These are phyloP conservation scores for Sugiyamaella xylanicola DNA, from an alignment of 1,139 yeast genomes.

Conservation along the genomic window DNA sequence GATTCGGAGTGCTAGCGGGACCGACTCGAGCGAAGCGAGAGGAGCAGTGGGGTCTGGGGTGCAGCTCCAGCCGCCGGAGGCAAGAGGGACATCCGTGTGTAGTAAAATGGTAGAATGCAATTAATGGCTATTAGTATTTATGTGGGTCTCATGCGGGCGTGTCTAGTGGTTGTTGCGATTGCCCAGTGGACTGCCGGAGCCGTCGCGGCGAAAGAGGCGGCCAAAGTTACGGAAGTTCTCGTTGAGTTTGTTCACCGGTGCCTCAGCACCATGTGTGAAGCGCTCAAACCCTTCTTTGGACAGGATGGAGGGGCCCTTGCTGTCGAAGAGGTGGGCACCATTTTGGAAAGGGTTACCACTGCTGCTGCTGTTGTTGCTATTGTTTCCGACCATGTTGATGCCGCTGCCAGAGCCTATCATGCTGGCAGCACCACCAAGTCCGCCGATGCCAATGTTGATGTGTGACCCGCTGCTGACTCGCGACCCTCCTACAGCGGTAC, in stretches of 20 bases:
- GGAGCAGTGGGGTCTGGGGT: not conserved
- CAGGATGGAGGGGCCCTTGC: conserved; percentile 29
- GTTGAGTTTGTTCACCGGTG: conserved; percentile 55
- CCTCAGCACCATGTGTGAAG: conserved; percentile 53
- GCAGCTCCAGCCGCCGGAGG: not conserved
- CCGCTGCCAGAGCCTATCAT: conserved; percentile 13
- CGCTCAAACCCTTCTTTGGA: conserved; percentile 60
- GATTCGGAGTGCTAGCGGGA: not conserved
- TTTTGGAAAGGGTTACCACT: conserved; percentile 14
- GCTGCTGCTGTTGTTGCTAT: not conserved
- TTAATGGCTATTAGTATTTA: conserved; percentile 10
- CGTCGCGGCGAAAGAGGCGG: conserved; percentile 57
- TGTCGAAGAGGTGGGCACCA: conserved; percentile 20
- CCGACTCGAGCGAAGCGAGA: not conserved
- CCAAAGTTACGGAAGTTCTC: conserved; percentile 62
- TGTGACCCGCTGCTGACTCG: conserved; percentile 15
- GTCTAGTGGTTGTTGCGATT: conserved; percentile 18
- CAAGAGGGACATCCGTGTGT: not conserved
- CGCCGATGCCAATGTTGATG: conserved; percentile 16
- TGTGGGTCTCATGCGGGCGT: not conserved
- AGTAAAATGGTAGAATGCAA: not conserved
- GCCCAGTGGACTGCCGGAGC: conserved; percentile 23
- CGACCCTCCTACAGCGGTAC: not conserved
- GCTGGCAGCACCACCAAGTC: conserved; percentile 3
- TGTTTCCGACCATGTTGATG: conserved; percentile 8